Base-by-base conservation (phyloP, 1,139 yeast genomes). In the Diutina catenulata region DNA sequence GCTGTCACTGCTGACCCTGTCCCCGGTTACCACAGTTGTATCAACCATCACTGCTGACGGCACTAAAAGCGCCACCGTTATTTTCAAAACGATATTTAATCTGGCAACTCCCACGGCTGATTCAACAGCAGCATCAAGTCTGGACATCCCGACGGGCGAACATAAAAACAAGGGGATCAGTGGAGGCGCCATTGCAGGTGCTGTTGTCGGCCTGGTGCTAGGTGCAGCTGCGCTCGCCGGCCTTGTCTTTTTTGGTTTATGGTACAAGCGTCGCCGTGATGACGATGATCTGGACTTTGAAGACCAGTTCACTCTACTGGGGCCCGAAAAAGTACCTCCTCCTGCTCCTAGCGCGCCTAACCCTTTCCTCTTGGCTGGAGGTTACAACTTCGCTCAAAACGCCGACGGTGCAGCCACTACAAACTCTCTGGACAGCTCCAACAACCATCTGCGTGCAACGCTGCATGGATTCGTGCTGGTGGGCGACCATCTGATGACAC, bases 111-210 rank as follows among this genome's bases (percentile, higher is more conserved):
- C 28, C 28, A 26, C 35, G 8, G 26, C 24, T n/a, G 18, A 5
- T 4, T 14, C 29, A 9, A 9, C 13, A 8, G 29, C 16, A 5
- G 8, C 28, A 11, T 5, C 18, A 10, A 27, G 20, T 18, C 18
- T 20, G 24, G 35, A 21, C n/a, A 20, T 18, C 4, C 19, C 35
- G 9, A n/a, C n/a, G n/a, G n/a, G n/a, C n/a, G n/a, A n/a, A n/a
- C 13, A 16, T 23, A 14, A n/a, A 10, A 13, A 25, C 19, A 11
- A n/a, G 22, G 37, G 28, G 11, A 19, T 74, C 28, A 64, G 76
- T 5, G 67, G 70, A 5, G 91, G 91, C 18, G 79, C 79, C n/a
- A 76, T 78, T 45, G 87, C 80, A 1, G 88, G 87, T 36, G 72
- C 77, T 10, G 83, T 74, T 2, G 66, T 80, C 37, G 87, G 87